These are phyloP conservation scores for Aspergillus neotritici DNA, from an alignment of 2,329 filamentous ascomycete species.

Conservation along the genomic window DNA sequence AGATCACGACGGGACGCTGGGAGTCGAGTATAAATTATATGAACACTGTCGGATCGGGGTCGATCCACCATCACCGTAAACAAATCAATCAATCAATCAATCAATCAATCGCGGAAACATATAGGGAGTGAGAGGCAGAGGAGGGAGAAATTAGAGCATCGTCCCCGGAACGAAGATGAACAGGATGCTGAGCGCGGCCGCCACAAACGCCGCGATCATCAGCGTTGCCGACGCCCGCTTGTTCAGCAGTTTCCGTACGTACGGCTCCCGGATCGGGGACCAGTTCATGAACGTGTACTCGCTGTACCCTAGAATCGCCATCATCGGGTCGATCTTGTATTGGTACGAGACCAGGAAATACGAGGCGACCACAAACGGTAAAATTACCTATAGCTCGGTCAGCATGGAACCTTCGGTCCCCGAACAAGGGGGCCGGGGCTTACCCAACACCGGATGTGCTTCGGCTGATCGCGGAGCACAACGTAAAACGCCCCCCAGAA, in stretches of 20 bases:
- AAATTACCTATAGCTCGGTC: slow-evolving; percentile 54
- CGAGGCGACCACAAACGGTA: slow-evolving; percentile 86
- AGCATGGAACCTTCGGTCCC: slow-evolving; percentile 11
- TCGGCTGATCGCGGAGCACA: slow-evolving; percentile 78
- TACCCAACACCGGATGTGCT: slow-evolving; percentile 78
- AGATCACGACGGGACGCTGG: too few relatives aligned
- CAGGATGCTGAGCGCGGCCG: slow-evolving; percentile 75
- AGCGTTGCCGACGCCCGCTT: slow-evolving; percentile 80
- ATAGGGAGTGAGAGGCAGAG: background rate
- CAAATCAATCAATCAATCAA: background rate
- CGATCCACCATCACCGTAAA: too few relatives aligned
- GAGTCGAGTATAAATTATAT: background rate
- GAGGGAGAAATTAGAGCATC: slow-evolving; percentile 28
- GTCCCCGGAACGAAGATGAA: slow-evolving; percentile 94
- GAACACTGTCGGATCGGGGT: too few relatives aligned
- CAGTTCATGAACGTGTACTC: slow-evolving; percentile 97
- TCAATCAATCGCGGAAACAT: background rate
- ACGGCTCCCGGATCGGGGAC: slow-evolving; percentile 80
- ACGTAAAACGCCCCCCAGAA: slow-evolving; percentile 94
- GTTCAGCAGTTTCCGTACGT: slow-evolving; percentile 76
- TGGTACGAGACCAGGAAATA: slow-evolving; percentile 89
- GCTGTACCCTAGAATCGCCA: slow-evolving; percentile 83
- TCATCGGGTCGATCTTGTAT: slow-evolving; percentile 87
- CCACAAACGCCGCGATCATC: slow-evolving; percentile 66
- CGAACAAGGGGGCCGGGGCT: slow-evolving; percentile 34